Conservation (phyloP, 2,329 filamentous ascomycete species). For the Phialophora expanda region DNA sequence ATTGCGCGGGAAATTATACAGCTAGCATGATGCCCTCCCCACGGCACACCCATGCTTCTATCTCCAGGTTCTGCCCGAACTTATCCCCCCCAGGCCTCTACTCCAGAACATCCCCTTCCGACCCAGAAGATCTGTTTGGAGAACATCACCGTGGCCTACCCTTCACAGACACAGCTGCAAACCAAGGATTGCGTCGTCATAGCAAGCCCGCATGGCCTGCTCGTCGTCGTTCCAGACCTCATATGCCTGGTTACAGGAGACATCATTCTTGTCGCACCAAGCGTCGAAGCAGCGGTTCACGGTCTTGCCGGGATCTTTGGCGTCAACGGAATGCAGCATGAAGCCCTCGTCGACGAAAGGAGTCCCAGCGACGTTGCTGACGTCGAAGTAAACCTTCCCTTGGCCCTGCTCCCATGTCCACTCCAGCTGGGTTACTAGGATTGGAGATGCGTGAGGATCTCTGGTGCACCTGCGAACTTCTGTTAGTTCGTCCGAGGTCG, state of each 20-base stretch:
- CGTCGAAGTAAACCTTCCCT: constrained; percentile 48
- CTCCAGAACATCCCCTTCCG: neutral
- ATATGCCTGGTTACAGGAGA: constrained; percentile 22
- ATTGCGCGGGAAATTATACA: neutral
- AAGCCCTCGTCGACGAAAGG: constrained; percentile 43
- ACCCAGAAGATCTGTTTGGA: neutral
- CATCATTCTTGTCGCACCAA: constrained; percentile 23
- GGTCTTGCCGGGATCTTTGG: constrained; percentile 4
- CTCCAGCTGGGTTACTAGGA: constrained; percentile 42
- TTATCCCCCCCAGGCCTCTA: neutral
- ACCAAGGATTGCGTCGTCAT: constrained; percentile 14
- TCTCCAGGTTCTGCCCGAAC: neutral
- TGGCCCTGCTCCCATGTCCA: constrained; percentile 46
- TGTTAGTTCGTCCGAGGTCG: constrained; percentile 6
- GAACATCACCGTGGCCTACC: neutral
- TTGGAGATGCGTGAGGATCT: constrained; percentile 11
- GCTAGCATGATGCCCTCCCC: neutral
- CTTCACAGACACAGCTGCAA: constrained; percentile 25
- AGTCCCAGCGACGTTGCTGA: constrained; percentile 50
- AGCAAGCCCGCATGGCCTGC: constrained; percentile 32
- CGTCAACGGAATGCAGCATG: constrained; percentile 19
- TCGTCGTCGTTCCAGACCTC: constrained; percentile 30
- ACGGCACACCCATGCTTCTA: constrained; percentile 1
- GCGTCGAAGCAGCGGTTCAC: constrained; percentile 15
- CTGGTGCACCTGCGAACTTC: constrained; percentile 20